Conservation (phyloP, 176 grass and related monocot species). For the Hordeum vulgare region DNA sequence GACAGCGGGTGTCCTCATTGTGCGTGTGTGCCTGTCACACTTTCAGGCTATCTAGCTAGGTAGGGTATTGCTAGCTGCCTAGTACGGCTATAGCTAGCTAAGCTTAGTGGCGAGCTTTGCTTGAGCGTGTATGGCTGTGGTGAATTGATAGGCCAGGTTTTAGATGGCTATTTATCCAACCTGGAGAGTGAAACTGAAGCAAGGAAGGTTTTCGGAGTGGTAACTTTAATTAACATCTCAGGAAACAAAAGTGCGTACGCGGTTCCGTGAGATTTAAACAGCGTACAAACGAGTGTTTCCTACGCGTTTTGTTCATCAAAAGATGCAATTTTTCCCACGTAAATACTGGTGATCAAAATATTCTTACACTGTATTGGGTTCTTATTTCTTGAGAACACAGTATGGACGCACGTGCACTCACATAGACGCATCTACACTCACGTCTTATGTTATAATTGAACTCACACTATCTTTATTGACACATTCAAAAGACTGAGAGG, state of each 20-base stretch:
- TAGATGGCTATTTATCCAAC: slow-evolving; percentile 1
- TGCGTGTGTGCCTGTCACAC: neutral
- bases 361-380: neutral
- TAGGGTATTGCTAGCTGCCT: neutral
- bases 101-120: neutral
- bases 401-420: too few species aligned
- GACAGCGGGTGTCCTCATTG: slow-evolving; percentile 6
- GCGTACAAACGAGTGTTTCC: neutral
- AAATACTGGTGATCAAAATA: neutral
- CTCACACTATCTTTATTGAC: too few species aligned
- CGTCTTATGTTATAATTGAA: too few species aligned
- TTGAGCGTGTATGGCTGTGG: neutral
- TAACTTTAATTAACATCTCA: slow-evolving; percentile 18
- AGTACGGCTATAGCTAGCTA: neutral
- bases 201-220: slow-evolving; percentile 19
- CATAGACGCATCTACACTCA: too few species aligned
- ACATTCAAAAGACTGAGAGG: too few species aligned
- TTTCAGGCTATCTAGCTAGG: too few species aligned
- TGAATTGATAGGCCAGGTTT: neutral
- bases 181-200: neutral
- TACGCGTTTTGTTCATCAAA: neutral
- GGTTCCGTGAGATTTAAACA: neutral
- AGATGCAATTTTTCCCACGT: neutral
- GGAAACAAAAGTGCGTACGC: neutral
- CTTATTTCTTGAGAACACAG: too few species aligned